These are phyloP conservation scores for Pythium guiyangense DNA, from an alignment of 352 stramenopile genomes.

Conservation along the genomic window DNA sequence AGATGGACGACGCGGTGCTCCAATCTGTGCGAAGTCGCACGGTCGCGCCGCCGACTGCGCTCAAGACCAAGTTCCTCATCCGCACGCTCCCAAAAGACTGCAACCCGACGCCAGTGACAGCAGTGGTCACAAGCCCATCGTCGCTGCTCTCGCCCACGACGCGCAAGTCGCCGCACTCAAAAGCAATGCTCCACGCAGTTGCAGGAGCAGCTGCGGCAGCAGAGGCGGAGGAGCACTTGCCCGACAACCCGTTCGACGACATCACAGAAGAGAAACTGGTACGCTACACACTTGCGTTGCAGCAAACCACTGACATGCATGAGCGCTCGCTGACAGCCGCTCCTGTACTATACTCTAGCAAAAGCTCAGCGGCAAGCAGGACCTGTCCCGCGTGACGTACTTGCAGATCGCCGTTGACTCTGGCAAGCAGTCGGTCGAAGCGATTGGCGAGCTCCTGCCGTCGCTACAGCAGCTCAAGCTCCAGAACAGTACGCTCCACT, in stretches of 20 bases:
- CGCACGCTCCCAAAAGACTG: slow-evolving; percentile 65
- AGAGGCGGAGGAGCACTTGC: slow-evolving; percentile 19
- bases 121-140: not conserved
- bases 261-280: slow-evolving; percentile 77
- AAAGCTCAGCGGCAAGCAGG: slow-evolving; percentile 52
- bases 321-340: not conserved
- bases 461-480: slow-evolving; percentile 66
- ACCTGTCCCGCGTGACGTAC: slow-evolving; percentile 48
- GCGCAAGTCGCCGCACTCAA: slow-evolving; percentile 4
- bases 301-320: not conserved
- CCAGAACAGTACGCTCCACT: slow-evolving; percentile 54
- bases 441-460: slow-evolving; percentile 73
- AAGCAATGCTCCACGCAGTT: not conserved
- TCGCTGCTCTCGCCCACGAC: slow-evolving; percentile 22
- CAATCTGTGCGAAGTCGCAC: not conserved
- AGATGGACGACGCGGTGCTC: slow-evolving; percentile 25
- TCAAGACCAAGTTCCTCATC: slow-evolving; percentile 63
- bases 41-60: not conserved
- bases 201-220: slow-evolving; percentile 1
- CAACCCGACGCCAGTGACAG: slow-evolving; percentile 55
- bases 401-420: slow-evolving; percentile 73
- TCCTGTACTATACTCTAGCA: slow-evolving; percentile 21
- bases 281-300: not conserved
- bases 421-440: slow-evolving; percentile 73
- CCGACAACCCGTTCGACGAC: slow-evolving; percentile 76